Evolutionary conservation across 2,329 filamentous ascomycete species (phyloP), one percentile per base, ranked within the genome.

Genomic region (Phialocephala subalpina): DNA sequence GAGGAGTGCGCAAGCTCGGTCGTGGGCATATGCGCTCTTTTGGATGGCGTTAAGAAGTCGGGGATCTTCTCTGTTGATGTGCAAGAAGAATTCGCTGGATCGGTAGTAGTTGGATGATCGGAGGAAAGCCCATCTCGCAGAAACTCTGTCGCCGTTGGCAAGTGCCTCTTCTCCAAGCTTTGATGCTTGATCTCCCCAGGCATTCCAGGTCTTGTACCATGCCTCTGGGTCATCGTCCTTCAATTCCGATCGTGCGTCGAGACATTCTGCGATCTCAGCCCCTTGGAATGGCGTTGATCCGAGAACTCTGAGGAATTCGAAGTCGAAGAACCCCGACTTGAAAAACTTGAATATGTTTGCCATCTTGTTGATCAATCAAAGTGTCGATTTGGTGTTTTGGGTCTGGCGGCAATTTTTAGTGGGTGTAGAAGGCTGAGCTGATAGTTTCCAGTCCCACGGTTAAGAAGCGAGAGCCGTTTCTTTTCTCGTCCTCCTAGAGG

Each of bases 251-350:
- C 73, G 74, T 9, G 80, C 78, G 33, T 78, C 76, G 4, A 83
- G 76, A 14, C 71, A 76, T 63, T 84, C 82, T 25, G 74, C 80
- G 1, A 80, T 72, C 5, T 83, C 81, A 60, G 72, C 73, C 0
- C 81, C 82, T 2, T 75, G 76, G 16, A 68, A 70, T 0, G 75
- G 72, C 0, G 80, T 74, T 1, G 70, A 79, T 53, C 76, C 78
- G 5, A 83, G 76, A 27, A 83, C 58, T 5, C 82, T 79, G 14
- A 80, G 58, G 4, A 74, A 69, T 68, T 83, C 81, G 66, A 83
- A 83, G 68, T 83, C 73, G 75, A 80, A 82, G 63, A 81, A 81
- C 22, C 62, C 60, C 12, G 61, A 66, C 60, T 66, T 62, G 62
- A 69, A 69, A 56, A 67, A 67, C 42, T 67, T 63, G 52, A 64